Conservation (phyloP, 1,139 yeast species). For the Geotrichum histeridarum region DNA sequence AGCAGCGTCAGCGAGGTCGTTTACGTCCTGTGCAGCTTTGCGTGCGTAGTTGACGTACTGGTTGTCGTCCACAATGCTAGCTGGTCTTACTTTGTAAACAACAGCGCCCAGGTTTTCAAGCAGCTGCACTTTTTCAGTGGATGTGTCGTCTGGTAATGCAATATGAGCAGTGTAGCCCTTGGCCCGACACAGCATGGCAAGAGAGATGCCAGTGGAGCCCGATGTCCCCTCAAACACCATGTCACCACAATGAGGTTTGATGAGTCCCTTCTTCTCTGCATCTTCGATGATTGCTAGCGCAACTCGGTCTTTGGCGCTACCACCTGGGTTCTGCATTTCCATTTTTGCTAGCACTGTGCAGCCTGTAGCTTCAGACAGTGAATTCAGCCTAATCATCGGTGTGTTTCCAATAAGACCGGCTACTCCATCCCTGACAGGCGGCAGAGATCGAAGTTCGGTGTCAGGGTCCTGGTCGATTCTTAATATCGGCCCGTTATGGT, state of each 20-base stretch:
- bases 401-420: conserved; percentile 82
- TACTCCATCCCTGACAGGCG: conserved; percentile 38
- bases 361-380: conserved; percentile 71
- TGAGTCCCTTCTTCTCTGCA: conserved; percentile 56
- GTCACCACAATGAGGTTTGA: conserved; percentile 56
- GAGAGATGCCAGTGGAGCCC: conserved; percentile 92
- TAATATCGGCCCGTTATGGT: not conserved
- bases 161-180: conserved; percentile 86
- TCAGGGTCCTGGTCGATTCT: not conserved
- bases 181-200: conserved; percentile 83
- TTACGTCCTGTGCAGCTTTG: conserved; percentile 53
- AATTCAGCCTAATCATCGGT: conserved; percentile 70
- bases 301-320: conserved; percentile 91
- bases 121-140: conserved; percentile 70
- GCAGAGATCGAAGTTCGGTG: not conserved
- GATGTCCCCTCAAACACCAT: conserved; percentile 89
- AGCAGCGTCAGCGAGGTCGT: conserved; percentile 37
- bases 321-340: conserved; percentile 87
- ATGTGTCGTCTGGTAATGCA: conserved; percentile 92
- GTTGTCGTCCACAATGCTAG: conserved; percentile 86
- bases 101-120: conserved; percentile 73
- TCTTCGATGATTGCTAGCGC: conserved; percentile 76
- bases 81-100: conserved; percentile 88
- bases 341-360: conserved; percentile 82
- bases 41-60: conserved; percentile 91